phyloP scores from a whole-genome alignment of 2,329 filamentous ascomycete genomes.

The Fusarium sulawesiense region DNA sequence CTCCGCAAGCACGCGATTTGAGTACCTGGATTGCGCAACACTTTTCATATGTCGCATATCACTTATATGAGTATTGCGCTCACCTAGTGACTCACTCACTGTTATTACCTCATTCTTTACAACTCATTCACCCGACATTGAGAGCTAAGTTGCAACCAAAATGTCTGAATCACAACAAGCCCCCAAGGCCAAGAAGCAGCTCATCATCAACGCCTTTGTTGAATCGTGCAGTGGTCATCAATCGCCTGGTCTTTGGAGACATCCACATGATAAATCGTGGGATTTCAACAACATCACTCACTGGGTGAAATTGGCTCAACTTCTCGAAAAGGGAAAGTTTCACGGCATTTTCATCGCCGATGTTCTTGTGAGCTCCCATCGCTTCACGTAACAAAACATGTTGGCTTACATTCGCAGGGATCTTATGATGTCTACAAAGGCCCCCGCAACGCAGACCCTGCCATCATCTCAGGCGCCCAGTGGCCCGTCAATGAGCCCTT shows the following conservation, averaged over 20 bases:
- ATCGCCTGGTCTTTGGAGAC: conserved; percentile 64
- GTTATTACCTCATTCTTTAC: neutral
- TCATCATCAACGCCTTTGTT: neutral
- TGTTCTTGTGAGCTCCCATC: conserved; percentile 56
- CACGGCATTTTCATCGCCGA: conserved; percentile 76
- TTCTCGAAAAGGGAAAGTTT: conserved; percentile 71
- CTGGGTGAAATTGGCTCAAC: conserved; percentile 70
- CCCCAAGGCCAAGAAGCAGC: neutral
- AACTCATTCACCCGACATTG: neutral
- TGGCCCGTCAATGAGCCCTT: conserved; percentile 79
- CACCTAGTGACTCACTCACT: neutral
- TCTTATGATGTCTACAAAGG: conserved; percentile 78
- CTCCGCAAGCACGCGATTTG: neutral
- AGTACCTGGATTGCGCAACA: neutral
- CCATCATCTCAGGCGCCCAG: conserved; percentile 72
- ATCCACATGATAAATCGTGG: conserved; percentile 72
- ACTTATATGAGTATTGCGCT: neutral
- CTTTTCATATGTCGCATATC: neutral
- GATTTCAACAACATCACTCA: conserved; percentile 70
- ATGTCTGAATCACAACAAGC: neutral
- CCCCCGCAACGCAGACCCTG: conserved; percentile 61
- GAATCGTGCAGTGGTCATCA: conserved; percentile 56
- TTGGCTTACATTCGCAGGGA: conserved; percentile 51
- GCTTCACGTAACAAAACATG: too few species aligned
- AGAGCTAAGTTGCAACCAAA: neutral